phyloP scores from a whole-genome alignment of 2,329 filamentous ascomycete species.

The Pseudopithomyces chartarum region DNA sequence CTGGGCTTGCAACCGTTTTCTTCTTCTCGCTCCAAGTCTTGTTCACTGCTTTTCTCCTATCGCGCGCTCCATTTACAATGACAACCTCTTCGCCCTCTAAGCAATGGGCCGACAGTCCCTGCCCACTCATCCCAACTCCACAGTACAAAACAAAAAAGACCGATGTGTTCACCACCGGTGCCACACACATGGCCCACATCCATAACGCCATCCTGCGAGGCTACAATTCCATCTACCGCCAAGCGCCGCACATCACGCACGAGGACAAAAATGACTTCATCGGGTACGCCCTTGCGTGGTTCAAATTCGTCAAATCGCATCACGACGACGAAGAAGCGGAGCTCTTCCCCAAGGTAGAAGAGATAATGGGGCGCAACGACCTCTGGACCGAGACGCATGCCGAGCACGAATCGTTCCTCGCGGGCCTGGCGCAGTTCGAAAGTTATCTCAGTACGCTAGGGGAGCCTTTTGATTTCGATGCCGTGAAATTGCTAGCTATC shows the following conservation, averaged over 20 bases:
- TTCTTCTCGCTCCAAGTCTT: slow-evolving; percentile 16
- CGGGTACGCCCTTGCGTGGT: slow-evolving; percentile 43
- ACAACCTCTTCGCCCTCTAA: slow-evolving; percentile 15
- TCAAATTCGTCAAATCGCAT: slow-evolving; percentile 40
- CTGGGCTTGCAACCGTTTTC: slow-evolving; percentile 4
- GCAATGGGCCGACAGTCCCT: slow-evolving; percentile 40
- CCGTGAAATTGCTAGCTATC: slow-evolving; percentile 25
- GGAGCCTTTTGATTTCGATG: slow-evolving; percentile 28
- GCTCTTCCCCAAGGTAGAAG: slow-evolving; percentile 42
- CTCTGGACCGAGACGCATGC: slow-evolving; percentile 39
- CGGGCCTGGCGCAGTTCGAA: slow-evolving; percentile 29
- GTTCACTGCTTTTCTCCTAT: slow-evolving; percentile 14
- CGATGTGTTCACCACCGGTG: slow-evolving; percentile 41
- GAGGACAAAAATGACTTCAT: slow-evolving; percentile 43
- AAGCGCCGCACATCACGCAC: slow-evolving; percentile 38
- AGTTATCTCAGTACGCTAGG: slow-evolving; percentile 28
- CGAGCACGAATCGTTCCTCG: slow-evolving; percentile 42
- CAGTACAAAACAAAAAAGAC: slow-evolving; percentile 39
- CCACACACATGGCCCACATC: slow-evolving; percentile 45
- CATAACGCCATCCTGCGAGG: slow-evolving; percentile 49
- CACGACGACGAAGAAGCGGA: slow-evolving; percentile 45
- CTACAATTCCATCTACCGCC: slow-evolving; percentile 48
- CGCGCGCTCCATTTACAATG: slow-evolving; percentile 12
- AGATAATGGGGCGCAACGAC: slow-evolving; percentile 29
- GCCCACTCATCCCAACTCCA: slow-evolving; percentile 32